Percentiles rank a stretch among this genome's conserved stretches.
Conservation (phyloP, 306 rosid species). For the Purshia tridentata region DNA sequence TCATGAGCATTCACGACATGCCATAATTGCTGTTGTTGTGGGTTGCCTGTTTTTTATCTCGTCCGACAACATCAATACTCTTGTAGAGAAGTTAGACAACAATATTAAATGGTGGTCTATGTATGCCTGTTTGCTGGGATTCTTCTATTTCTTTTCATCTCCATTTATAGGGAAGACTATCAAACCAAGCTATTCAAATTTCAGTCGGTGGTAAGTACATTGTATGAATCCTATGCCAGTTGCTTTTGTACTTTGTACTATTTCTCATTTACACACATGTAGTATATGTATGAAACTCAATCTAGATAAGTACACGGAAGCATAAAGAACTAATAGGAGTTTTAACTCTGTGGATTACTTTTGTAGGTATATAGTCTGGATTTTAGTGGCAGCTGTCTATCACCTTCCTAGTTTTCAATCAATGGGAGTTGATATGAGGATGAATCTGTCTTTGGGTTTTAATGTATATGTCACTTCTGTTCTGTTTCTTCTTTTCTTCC, state of each 20-base stretch:
- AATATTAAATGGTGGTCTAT: conserved; percentile 98
- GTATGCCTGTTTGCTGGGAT: conserved; percentile 80
- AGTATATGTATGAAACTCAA: neutral
- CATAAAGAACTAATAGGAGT: conserved; percentile 2
- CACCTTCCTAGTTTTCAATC: conserved; percentile 97
- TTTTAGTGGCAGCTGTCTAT: conserved; percentile 93
- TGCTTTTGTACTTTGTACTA: conserved; percentile 10
- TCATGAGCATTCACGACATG: conserved; percentile 97
- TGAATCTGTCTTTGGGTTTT: conserved; percentile 83
- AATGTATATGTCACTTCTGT: conserved; percentile 87
- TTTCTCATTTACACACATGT: conserved; percentile 1
- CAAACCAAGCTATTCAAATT: conserved; percentile 97
- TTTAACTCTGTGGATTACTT: conserved; percentile 29
- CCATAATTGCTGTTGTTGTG: conserved; percentile 85
- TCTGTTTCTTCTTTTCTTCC: conserved; percentile 81
- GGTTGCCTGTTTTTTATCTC: conserved; percentile 96
- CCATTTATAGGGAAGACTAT: conserved; percentile 96
- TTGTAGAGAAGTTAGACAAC: conserved; percentile 86
- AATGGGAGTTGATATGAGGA: conserved; percentile 97
- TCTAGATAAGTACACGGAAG: neutral
- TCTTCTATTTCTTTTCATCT: conserved; percentile 97
- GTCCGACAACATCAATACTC: conserved; percentile 89
- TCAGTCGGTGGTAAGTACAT: conserved; percentile 87
- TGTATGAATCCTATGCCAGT: neutral
- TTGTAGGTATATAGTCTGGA: conserved; percentile 88